Percentiles rank a stretch among this genome's conserved stretches.
Conservation (phyloP, 2,329 filamentous ascomycete genomes). For the Ophiostoma angusticollis region DNA sequence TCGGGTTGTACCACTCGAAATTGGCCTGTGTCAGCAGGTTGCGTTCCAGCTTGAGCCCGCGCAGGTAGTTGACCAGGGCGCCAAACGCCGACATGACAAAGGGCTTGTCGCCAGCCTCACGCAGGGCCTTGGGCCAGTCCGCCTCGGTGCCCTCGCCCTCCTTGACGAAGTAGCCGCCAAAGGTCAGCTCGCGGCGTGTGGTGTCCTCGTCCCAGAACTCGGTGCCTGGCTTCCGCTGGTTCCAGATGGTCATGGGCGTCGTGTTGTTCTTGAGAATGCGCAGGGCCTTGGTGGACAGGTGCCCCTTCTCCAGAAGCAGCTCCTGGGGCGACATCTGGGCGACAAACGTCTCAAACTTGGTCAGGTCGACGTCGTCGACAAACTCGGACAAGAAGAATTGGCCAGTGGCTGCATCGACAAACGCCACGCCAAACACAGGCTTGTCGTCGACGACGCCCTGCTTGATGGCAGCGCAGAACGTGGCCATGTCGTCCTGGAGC, state of each 20-base stretch:
- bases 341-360: constrained; percentile 93
- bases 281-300: constrained; percentile 73
- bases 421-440: constrained; percentile 81
- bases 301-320: constrained; percentile 76
- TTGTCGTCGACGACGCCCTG: constrained; percentile 52
- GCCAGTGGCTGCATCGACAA: constrained; percentile 90
- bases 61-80: constrained; percentile 75
- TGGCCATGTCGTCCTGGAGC: constrained; percentile 96
- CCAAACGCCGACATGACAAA: constrained; percentile 83
- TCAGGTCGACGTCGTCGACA: constrained; percentile 81
- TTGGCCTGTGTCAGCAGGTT: constrained; percentile 81
- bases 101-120: constrained; percentile 63
- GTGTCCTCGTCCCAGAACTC: constrained; percentile 88
- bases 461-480: constrained; percentile 92
- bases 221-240: constrained; percentile 69
- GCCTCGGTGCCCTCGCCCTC: constrained; percentile 32
- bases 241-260: constrained; percentile 86
- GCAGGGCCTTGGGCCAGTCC: constrained; percentile 67
- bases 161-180: constrained; percentile 60
- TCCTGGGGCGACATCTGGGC: constrained; percentile 86
- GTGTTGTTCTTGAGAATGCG: constrained; percentile 96
- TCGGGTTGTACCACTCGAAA: constrained; percentile 85
- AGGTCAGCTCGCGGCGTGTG: constrained; percentile 68
- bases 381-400: constrained; percentile 93
- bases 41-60: constrained; percentile 75